Conservation (phyloP, 2,329 filamentous ascomycete species). For the Ampelomyces quisqualis region DNA sequence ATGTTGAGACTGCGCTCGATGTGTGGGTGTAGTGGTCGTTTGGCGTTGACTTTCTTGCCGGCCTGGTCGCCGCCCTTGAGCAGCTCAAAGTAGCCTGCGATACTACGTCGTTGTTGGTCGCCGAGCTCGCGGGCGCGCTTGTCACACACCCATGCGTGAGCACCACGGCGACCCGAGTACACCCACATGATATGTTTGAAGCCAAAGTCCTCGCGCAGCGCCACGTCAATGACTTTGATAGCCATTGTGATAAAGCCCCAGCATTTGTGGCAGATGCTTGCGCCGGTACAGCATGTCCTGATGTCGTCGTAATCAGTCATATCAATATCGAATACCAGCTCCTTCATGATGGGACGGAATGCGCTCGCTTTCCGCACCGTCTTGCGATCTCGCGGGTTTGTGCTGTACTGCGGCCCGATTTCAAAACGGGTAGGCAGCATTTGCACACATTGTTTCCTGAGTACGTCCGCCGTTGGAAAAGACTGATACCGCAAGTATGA, state of each 20-base stretch:
- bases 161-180: conserved; percentile 93
- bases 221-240: conserved; percentile 86
- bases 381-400: conserved; percentile 92
- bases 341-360: conserved; percentile 86
- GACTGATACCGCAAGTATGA: conserved; percentile 91
- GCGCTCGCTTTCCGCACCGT: conserved; percentile 74
- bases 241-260: conserved; percentile 99
- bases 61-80: conserved; percentile 83
- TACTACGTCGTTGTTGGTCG: conserved; percentile 78
- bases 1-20: conserved; percentile 82
- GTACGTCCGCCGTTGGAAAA: conserved; percentile 66
- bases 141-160: conserved; percentile 98
- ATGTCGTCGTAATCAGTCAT: conserved; percentile 98
- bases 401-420: conserved; percentile 94
- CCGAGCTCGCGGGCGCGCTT: conserved; percentile 80
- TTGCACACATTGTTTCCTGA: conserved; percentile 87
- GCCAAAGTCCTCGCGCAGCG: conserved; percentile 89
- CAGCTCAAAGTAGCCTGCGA: conserved; percentile 87
- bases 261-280: conserved; percentile 90
- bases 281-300: conserved; percentile 89
- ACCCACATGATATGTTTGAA: conserved; percentile 98
- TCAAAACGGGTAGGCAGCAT: conserved; percentile 93
- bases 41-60: conserved; percentile 82
- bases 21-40: conserved; percentile 86
- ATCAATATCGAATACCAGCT: conserved; percentile 98